These are phyloP conservation scores for Polytrichum commune DNA, from an alignment of 225 moss, liverwort and hornwort species.

Conservation along the genomic window DNA sequence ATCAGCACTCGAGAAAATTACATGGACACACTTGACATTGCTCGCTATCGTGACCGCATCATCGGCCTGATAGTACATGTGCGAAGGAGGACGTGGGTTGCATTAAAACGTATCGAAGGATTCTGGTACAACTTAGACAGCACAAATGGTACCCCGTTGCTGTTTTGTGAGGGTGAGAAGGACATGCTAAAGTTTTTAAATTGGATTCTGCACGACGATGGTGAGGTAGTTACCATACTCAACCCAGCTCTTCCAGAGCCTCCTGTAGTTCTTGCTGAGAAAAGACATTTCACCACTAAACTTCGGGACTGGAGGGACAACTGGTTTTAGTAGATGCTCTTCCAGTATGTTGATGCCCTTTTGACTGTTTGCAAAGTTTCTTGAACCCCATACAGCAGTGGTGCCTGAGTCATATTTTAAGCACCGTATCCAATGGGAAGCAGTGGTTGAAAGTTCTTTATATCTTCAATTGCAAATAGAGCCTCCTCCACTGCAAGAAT, in stretches of 20 bases:
- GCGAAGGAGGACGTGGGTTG: conserved; percentile 25
- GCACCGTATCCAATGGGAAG: too few species aligned
- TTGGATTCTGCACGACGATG: conserved; percentile 28
- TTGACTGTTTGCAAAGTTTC: too few species aligned
- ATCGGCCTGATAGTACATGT: conserved; percentile 28
- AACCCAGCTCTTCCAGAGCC: conserved; percentile 17
- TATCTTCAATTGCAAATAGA: too few species aligned
- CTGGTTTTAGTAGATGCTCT: conserved; percentile 9
- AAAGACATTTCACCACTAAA: conserved; percentile 14
- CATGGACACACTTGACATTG: conserved; percentile 22
- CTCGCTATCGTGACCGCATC: conserved; percentile 12
- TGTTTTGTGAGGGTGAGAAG: conserved; percentile 30
- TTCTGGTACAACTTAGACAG: conserved; percentile 45
- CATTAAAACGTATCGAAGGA: conserved; percentile 15
- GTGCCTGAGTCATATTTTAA: too few species aligned
- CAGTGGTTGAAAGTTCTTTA: too few species aligned
- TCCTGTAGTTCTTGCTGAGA: conserved; percentile 3
- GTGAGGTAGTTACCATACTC: conserved; percentile 17
- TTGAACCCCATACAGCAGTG: too few species aligned
- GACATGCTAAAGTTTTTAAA: conserved; percentile 24
- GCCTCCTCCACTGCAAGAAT: too few species aligned
- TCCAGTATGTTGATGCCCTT: too few species aligned
- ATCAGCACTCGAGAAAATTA: conserved; percentile 13
- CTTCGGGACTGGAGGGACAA: conserved; percentile 21
- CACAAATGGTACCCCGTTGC: conserved; percentile 26